Percentiles rank a stretch among this genome's conserved stretches.
phyloP scores from a whole-genome alignment of 2,329 filamentous ascomycete species.

The Ophiocordyceps robertsii region DNA sequence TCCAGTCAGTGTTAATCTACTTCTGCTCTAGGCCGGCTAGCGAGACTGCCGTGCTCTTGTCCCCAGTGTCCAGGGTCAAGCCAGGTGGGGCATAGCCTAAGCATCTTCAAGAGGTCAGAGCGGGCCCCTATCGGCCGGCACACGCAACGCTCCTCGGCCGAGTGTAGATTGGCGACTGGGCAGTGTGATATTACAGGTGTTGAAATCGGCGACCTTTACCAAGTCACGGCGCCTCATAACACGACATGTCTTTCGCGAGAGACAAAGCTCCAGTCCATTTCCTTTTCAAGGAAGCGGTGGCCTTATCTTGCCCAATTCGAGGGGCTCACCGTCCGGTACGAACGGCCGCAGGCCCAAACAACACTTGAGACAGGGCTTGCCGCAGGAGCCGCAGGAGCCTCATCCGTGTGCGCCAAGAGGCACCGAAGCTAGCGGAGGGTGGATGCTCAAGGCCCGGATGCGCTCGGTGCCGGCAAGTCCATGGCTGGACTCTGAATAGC shows the following conservation, averaged over 20 bases:
- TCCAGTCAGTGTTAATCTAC: not conserved
- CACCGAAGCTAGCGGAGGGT: not conserved
- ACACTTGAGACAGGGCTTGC: constrained; percentile 18
- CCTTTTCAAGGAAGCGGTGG: not conserved
- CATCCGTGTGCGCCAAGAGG: not conserved
- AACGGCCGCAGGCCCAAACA: constrained; percentile 1
- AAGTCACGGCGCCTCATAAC: too few relatives aligned
- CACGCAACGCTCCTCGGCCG: too few relatives aligned
- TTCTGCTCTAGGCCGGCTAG: not conserved
- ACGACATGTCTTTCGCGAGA: too few relatives aligned
- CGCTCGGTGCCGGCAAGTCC: constrained; percentile 4
- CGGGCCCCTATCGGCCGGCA: too few relatives aligned
- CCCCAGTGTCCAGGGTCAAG: too few relatives aligned
- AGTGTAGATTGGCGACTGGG: too few relatives aligned
- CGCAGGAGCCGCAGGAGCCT: constrained; percentile 19
- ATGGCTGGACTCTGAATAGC: not conserved
- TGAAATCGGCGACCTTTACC: too few relatives aligned
- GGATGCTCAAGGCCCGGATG: constrained; percentile 6
- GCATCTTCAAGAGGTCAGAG: too few relatives aligned
- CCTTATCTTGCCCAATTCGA: not conserved
- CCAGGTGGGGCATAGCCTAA: too few relatives aligned
- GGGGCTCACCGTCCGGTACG: not conserved
- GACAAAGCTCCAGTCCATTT: too few relatives aligned
- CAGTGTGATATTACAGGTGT: too few relatives aligned
- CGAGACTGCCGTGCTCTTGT: too few relatives aligned